Evolutionary conservation across 116 monocot species (phyloP).

Genomic region (Papilionanthe hybrid): DNA sequence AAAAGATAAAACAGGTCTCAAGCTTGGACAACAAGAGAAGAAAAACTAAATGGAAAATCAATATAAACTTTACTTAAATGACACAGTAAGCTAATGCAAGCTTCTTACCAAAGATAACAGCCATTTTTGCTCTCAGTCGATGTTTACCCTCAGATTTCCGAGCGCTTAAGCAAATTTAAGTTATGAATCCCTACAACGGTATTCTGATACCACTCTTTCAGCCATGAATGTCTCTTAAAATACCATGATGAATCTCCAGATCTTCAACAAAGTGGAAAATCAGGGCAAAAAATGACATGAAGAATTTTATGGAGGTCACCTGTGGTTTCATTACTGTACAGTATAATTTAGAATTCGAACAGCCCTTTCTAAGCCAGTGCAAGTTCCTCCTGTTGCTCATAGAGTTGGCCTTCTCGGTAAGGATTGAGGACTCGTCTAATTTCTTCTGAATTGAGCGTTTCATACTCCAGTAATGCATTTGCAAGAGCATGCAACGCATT

Average conservation of each 20-base stretch:
- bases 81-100: not conserved
- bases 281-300: not conserved
- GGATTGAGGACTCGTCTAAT: constrained; percentile 62
- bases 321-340: constrained; percentile 25
- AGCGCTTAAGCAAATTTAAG: not conserved
- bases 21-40: not conserved
- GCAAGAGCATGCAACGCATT: constrained; percentile 76
- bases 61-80: not conserved
- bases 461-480: constrained; percentile 78
- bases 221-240: not conserved
- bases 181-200: constrained; percentile 1
- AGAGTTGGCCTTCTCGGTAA: constrained; percentile 34
- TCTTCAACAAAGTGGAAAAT: not conserved
- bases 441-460: constrained; percentile 78
- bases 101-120: not conserved
- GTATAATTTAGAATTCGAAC: not conserved
- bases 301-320: not conserved
- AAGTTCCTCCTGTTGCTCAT: constrained; percentile 69
- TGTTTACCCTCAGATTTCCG: too few species aligned
- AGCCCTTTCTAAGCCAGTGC: constrained; percentile 34
- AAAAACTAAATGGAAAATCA: not conserved
- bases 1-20: not conserved
- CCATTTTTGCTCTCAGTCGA: not conserved
- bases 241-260: too few species aligned
- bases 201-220: not conserved